These are phyloP conservation scores for Diaporthe aspalathi DNA, from an alignment of 2,329 filamentous ascomycete genomes.

Conservation along the genomic window DNA sequence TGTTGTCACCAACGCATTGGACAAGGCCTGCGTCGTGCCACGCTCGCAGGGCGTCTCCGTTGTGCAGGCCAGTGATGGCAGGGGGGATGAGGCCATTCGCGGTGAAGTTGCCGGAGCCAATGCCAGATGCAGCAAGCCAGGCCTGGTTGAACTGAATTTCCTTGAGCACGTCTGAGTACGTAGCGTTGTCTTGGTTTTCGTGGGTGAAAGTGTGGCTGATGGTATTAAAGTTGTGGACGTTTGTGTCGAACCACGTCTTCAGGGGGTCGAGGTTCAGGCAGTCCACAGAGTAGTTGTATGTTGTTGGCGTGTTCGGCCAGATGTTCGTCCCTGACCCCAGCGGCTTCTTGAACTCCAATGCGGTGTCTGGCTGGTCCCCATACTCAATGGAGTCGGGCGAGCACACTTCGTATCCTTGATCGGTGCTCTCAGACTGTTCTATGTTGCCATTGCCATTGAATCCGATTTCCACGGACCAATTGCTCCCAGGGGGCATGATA, in stretches of 20 bases:
- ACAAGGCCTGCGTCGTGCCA: constrained; percentile 20
- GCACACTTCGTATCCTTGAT: neutral
- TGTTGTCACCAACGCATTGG: constrained; percentile 21
- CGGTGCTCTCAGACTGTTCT: constrained; percentile 10
- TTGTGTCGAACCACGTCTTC: constrained; percentile 21
- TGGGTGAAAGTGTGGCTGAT: constrained; percentile 26
- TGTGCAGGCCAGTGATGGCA: constrained; percentile 17
- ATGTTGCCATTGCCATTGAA: constrained; percentile 25
- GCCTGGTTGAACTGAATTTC: constrained; percentile 5
- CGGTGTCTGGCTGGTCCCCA: constrained; percentile 19
- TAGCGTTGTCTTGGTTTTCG: constrained; percentile 18
- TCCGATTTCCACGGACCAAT: constrained; percentile 13
- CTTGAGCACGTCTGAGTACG: constrained; percentile 20
- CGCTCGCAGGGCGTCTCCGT: constrained; percentile 20
- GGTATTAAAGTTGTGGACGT: constrained; percentile 4
- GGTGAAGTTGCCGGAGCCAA: constrained; percentile 4
- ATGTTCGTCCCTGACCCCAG: neutral
- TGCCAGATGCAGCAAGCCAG: constrained; percentile 1
- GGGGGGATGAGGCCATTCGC: constrained; percentile 10
- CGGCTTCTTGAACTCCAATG: constrained; percentile 23
- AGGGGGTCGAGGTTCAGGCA: constrained; percentile 23
- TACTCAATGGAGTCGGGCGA: constrained; percentile 20
- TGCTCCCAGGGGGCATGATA: constrained; percentile 13
- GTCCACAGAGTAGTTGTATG: constrained; percentile 1
- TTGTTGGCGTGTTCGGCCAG: constrained; percentile 1